A percentile compares a stretch with the other conserved stretches of the same genome.
Conservation (phyloP, 805 yeast species). For the Starmerella apis region DNA sequence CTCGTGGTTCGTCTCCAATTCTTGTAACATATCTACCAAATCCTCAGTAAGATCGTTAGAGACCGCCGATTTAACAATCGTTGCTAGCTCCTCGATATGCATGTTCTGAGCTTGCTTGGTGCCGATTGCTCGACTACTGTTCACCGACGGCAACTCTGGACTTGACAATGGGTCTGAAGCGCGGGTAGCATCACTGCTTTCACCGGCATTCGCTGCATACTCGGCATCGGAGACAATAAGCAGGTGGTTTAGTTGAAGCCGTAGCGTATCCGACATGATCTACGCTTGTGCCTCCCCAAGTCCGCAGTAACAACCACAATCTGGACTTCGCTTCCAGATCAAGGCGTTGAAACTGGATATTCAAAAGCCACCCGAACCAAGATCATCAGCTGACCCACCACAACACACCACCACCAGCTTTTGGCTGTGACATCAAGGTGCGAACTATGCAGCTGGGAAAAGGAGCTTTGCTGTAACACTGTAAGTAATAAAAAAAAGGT, state of each 20-base stretch:
- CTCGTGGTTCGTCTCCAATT: conserved; percentile 50
- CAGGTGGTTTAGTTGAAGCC: conserved; percentile 23
- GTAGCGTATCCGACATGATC: conserved; percentile 20
- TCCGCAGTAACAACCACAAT: not conserved
- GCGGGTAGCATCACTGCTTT: not conserved
- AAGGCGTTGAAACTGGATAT: not conserved
- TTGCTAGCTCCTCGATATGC: conserved; percentile 69
- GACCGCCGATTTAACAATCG: conserved; percentile 57
- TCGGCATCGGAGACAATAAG: conserved; percentile 18
- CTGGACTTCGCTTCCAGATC: too few relatives aligned
- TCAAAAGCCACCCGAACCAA: not conserved
- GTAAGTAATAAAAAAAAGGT: too few relatives aligned
- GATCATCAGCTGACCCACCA: not conserved
- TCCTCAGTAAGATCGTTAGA: conserved; percentile 44
- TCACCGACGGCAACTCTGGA: not conserved
- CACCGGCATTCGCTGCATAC: conserved; percentile 6
- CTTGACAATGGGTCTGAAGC: not conserved
- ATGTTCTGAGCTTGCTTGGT: conserved; percentile 7
- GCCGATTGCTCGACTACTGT: not conserved
- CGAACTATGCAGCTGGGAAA: too few relatives aligned
- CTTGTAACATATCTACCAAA: conserved; percentile 46
- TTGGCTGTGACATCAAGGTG: too few relatives aligned
- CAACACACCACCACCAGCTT: not conserved
- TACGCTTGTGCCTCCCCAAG: not conserved
- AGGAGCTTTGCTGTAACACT: not conserved